phyloP scores from a whole-genome alignment of 2,329 filamentous ascomycete genomes.

The Sclerotinia trifoliorum region DNA sequence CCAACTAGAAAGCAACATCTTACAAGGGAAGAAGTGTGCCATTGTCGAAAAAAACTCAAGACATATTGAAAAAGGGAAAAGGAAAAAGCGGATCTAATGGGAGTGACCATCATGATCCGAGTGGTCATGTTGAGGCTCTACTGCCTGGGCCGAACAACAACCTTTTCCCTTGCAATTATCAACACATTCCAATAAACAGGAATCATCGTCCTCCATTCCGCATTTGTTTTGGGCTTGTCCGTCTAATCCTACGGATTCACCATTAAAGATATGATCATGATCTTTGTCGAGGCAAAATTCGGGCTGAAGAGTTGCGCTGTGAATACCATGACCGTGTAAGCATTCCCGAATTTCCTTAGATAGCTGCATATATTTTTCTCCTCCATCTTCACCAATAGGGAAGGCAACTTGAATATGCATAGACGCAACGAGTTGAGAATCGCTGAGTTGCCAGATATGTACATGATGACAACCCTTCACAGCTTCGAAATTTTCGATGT shows the following conservation, averaged over 20 bases:
- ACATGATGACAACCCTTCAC: conserved; percentile 92
- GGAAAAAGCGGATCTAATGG: conserved; percentile 28
- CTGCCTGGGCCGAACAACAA: conserved; percentile 36
- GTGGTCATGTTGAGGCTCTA: conserved; percentile 33
- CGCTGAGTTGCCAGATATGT: conserved; percentile 96
- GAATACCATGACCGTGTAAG: conserved; percentile 92
- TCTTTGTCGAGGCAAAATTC: conserved; percentile 66
- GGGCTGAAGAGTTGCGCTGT: conserved; percentile 95
- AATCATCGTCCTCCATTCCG: conserved; percentile 34
- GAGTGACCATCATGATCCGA: conserved; percentile 37
- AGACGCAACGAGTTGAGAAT: conserved; percentile 89
- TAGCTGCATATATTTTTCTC: conserved; percentile 84
- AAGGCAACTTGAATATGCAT: conserved; percentile 92
- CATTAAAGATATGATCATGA: conserved; percentile 34
- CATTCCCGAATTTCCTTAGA: conserved; percentile 80
- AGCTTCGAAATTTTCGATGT: conserved; percentile 81
- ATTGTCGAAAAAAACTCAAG: too few relatives aligned
- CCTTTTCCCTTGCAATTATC: conserved; percentile 40
- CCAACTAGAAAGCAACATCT: background rate
- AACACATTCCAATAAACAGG: conserved; percentile 40
- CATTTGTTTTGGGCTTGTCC: conserved; percentile 33
- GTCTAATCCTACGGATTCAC: conserved; percentile 31
- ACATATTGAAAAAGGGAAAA: background rate
- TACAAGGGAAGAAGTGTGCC: background rate
- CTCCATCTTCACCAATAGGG: conserved; percentile 78